Conservation (phyloP, 306 rosid genomes). For the Lathyrus oleraceus region DNA sequence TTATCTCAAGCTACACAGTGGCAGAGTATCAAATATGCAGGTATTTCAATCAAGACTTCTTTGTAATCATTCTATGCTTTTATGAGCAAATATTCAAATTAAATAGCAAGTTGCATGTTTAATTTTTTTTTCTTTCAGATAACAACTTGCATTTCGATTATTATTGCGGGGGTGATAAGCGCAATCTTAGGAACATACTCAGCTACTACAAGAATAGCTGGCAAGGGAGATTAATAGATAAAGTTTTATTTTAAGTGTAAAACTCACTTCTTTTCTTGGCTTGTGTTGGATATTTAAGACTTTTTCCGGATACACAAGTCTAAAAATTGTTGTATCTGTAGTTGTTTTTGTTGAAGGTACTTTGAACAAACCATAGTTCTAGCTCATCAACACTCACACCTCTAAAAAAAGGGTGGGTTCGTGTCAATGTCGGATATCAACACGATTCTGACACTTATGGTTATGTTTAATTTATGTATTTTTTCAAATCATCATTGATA, state of each 20-base stretch:
- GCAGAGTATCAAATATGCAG: conserved; percentile 46
- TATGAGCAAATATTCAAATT: not conserved
- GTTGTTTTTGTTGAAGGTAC: not conserved
- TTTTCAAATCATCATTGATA: too few relatives aligned
- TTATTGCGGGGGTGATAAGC: conserved; percentile 41
- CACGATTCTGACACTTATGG: too few relatives aligned
- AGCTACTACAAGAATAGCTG: conserved; percentile 40
- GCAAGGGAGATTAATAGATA: conserved; percentile 17
- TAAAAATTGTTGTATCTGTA: not conserved
- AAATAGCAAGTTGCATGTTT: not conserved
- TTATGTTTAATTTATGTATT: too few relatives aligned
- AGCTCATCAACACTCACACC: not conserved
- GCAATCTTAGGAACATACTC: conserved; percentile 51
- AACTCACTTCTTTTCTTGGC: not conserved
- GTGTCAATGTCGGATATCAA: too few relatives aligned
- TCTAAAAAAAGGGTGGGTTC: too few relatives aligned
- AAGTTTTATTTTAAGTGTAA: not conserved
- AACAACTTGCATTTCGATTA: conserved; percentile 44
- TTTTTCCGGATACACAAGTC: not conserved
- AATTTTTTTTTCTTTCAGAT: conserved; percentile 39
- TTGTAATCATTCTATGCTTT: not conserved
- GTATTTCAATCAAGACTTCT: conserved; percentile 16
- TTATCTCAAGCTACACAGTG: conserved; percentile 48
- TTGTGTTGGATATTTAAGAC: not conserved
- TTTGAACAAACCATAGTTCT: not conserved